phyloP scores from a whole-genome alignment of 2,329 filamentous ascomycete species.

The Arthrocladium fulminans region DNA sequence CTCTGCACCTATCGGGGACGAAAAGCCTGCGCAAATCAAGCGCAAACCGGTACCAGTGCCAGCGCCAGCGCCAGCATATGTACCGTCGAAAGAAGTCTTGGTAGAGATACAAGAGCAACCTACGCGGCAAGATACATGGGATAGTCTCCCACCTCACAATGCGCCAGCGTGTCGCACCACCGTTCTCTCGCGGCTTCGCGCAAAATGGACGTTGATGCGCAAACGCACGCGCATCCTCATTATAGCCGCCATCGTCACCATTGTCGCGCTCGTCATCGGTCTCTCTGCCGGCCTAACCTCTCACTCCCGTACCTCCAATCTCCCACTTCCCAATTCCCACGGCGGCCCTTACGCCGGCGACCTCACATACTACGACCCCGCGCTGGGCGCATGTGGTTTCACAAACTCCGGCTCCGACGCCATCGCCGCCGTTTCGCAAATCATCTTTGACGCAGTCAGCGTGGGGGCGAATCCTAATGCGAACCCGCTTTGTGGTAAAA shows the following conservation, averaged over 20 bases:
- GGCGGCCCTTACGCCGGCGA: slow-evolving; percentile 52
- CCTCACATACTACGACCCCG: slow-evolving; percentile 60
- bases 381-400: slow-evolving; percentile 60
- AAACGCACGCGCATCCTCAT: slow-evolving; percentile 15
- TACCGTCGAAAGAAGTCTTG: neutral
- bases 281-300: slow-evolving; percentile 19
- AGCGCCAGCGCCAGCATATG: slow-evolving; percentile 1
- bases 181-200: slow-evolving; percentile 7
- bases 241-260: slow-evolving; percentile 11
- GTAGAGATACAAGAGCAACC: neutral
- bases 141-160: neutral
- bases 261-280: slow-evolving; percentile 18
- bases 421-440: slow-evolving; percentile 58
- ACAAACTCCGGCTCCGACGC: slow-evolving; percentile 46
- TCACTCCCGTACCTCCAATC: slow-evolving; percentile 26
- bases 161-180: neutral
- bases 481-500: slow-evolving; percentile 59
- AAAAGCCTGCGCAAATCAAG: neutral
- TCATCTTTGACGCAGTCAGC: slow-evolving; percentile 54
- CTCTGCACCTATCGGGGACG: neutral
- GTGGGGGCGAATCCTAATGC: slow-evolving; percentile 50
- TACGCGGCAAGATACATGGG: neutral
- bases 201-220: slow-evolving; percentile 14
- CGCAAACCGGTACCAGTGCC: slow-evolving; percentile 4
- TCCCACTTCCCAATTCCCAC: slow-evolving; percentile 44